These are phyloP conservation scores for Phytophthora crassamura DNA, from an alignment of 352 stramenopile species.

Conservation along the genomic window DNA sequence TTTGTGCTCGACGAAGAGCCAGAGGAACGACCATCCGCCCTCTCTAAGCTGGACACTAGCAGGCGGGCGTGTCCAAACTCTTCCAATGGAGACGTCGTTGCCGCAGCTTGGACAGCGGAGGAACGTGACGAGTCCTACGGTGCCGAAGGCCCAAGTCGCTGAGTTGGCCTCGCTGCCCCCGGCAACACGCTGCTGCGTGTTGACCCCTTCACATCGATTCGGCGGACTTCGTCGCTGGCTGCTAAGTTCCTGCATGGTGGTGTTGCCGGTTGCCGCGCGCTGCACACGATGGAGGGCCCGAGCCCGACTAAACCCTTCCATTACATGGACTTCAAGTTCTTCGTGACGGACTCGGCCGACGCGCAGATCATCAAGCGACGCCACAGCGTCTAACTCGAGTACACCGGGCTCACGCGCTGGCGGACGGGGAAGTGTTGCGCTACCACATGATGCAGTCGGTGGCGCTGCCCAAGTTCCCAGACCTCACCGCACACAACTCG, in stretches of 20 bases:
- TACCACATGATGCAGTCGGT: conserved; percentile 66
- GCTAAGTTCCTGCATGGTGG: conserved; percentile 51
- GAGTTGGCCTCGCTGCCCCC: too few species aligned
- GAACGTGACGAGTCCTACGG: too few species aligned
- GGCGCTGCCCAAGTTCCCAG: conserved; percentile 49
- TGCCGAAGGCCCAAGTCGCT: too few species aligned
- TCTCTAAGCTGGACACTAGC: too few species aligned
- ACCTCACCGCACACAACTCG: conserved; percentile 47
- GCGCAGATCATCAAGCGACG: conserved; percentile 49
- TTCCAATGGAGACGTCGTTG: too few species aligned
- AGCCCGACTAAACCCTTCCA: conserved; percentile 48
- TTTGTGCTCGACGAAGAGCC: too few species aligned
- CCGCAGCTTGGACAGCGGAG: too few species aligned
- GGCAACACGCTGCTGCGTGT: too few species aligned
- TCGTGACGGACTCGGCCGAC: conserved; percentile 50
- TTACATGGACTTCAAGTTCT: conserved; percentile 71
- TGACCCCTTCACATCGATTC: too few species aligned
- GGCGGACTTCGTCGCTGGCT: too few species aligned
- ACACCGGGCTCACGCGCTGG: conserved; percentile 43
- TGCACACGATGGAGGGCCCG: conserved; percentile 36
- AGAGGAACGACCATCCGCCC: too few species aligned
- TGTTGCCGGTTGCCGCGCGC: conserved; percentile 38
- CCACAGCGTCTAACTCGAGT: conserved; percentile 58
- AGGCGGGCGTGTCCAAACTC: too few species aligned
- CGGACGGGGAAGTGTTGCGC: conserved; percentile 43